These are phyloP conservation scores for Xylaria arbuscula DNA, from an alignment of 2,329 filamentous ascomycete genomes.

Conservation along the genomic window DNA sequence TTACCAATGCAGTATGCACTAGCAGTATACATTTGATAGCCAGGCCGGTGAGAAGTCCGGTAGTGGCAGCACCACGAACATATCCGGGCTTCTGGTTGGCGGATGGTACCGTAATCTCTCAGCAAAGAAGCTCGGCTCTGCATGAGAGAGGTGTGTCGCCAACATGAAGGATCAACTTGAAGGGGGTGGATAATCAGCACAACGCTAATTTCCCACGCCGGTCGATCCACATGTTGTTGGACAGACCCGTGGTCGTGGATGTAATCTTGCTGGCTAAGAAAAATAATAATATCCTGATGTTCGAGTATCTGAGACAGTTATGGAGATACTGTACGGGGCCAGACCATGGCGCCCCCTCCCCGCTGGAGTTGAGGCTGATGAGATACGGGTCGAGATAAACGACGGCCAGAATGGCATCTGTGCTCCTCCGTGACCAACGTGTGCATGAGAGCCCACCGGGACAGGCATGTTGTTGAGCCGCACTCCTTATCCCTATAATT, in stretches of 20 bases:
- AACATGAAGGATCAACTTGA: slow-evolving; percentile 30
- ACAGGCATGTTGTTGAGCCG: slow-evolving; percentile 37
- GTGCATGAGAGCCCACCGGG: slow-evolving; percentile 28
- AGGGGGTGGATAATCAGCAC: slow-evolving; percentile 29
- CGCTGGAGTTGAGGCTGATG: slow-evolving; percentile 40
- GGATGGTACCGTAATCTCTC: slow-evolving; percentile 29
- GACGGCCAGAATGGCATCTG: slow-evolving; percentile 31
- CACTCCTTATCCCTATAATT: slow-evolving; percentile 27
- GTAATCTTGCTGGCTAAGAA: slow-evolving; percentile 46
- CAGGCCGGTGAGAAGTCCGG: slow-evolving; percentile 31
- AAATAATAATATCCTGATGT: slow-evolving; percentile 34
- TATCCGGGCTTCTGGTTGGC: slow-evolving; percentile 18
- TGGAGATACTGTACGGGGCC: slow-evolving; percentile 46
- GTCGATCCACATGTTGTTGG: slow-evolving; percentile 43
- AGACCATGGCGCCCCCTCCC: slow-evolving; percentile 20
- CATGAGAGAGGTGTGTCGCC: slow-evolving; percentile 31
- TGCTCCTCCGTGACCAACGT: slow-evolving; percentile 28
- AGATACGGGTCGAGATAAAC: slow-evolving; percentile 30
- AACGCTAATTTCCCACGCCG: slow-evolving; percentile 41
- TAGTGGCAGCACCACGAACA: slow-evolving; percentile 23
- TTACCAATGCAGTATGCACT: background rate
- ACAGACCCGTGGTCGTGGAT: slow-evolving; percentile 52
- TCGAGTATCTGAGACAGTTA: slow-evolving; percentile 39
- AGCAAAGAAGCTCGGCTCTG: slow-evolving; percentile 30
- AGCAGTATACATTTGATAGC: slow-evolving; percentile 5